Evolutionary conservation across 768 basidiomycete genomes (phyloP), one percentile per base, ranked within the genome.

Genomic region (Hericium rajendrae): DNA sequence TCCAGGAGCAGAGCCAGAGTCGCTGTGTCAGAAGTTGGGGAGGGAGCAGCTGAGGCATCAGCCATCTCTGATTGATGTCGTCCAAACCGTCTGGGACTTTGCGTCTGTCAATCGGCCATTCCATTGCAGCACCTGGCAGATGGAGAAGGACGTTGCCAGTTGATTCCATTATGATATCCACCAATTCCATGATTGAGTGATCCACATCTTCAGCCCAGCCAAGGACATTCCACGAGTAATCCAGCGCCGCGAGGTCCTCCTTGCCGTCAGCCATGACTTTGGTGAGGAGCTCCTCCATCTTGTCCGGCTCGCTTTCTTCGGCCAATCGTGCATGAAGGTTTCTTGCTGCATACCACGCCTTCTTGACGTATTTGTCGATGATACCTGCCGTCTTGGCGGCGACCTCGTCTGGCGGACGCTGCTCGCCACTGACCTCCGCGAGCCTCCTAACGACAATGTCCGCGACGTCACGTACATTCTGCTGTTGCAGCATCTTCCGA

Each of bases 21-120:
- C 57, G 60, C 38, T 58, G 49, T 6, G 40, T 38, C 37, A 60
- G 46, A 2, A 55, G 43, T 24, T 52, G 54, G 0, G 60, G 48
- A 38, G 60, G 60, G 16, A 60, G 18, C 4, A 60, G 56, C 2
- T 57, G 60, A 18, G 60, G 54, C 26, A 58, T 51, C 41, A 58
- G 51, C 57, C 32, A 43, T 22, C 16, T 18, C 15, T 15, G 58
- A 6, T 2, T 5, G 24, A 2, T 20, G 8, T 2, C 18, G 50
- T 13, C 51, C 40, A 2, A 38, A n/a, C 43, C 38, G 48, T 10
- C 13, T 26, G 20, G 24, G n/a, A 40, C 53, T 26, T 48, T 46
- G 18, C 60, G 56, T 8, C 38, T 13, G 37, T 60, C 57, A 9
- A 22, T 15, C n/a, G 51, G 43, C 57, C 57, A 57, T 22, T 18